These are phyloP conservation scores for Diaporthe amygdali DNA, from an alignment of 2,329 filamentous ascomycete genomes.

Conservation along the genomic window DNA sequence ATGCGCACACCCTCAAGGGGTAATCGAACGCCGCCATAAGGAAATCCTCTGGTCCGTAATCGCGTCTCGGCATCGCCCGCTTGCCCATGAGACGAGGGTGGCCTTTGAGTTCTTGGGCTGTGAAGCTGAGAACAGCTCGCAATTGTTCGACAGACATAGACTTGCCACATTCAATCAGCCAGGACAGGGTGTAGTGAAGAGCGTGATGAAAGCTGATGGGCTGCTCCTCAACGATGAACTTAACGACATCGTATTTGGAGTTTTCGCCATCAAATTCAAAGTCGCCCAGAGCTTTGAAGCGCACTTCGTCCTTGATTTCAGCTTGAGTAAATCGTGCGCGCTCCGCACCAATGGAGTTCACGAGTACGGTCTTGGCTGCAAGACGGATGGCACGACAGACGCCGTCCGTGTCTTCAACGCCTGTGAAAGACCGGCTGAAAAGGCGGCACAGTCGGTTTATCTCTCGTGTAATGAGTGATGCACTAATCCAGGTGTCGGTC, in stretches of 20 bases:
- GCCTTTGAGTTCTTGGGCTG: constrained; percentile 71
- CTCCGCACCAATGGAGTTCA: constrained; percentile 90
- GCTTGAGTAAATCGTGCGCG: constrained; percentile 81
- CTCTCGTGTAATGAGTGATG: constrained; percentile 90
- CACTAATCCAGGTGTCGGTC: constrained; percentile 97
- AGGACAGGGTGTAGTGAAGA: constrained; percentile 93
- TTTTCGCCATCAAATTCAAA: constrained; percentile 77
- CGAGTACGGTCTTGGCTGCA: constrained; percentile 81
- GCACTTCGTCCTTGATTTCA: constrained; percentile 85
- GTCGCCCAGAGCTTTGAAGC: constrained; percentile 77
- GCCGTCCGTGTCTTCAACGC: constrained; percentile 68
- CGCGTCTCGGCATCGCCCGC: constrained; percentile 59
- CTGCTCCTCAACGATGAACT: constrained; percentile 86
- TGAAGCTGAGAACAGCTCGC: constrained; percentile 72
- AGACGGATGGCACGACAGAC: constrained; percentile 76
- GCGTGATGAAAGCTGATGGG: constrained; percentile 97
- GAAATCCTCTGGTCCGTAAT: constrained; percentile 74
- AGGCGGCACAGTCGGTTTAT: constrained; percentile 92
- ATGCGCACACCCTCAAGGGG: constrained; percentile 89
- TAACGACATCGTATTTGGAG: constrained; percentile 72
- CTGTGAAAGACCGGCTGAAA: constrained; percentile 84
- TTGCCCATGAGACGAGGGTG: constrained; percentile 67
- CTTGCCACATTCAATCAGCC: constrained; percentile 90
- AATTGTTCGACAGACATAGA: constrained; percentile 73
- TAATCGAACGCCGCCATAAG: constrained; percentile 90